Evolutionary conservation across 768 basidiomycete genomes (phyloP).

Genomic region (Lactifluus piperatus): DNA sequence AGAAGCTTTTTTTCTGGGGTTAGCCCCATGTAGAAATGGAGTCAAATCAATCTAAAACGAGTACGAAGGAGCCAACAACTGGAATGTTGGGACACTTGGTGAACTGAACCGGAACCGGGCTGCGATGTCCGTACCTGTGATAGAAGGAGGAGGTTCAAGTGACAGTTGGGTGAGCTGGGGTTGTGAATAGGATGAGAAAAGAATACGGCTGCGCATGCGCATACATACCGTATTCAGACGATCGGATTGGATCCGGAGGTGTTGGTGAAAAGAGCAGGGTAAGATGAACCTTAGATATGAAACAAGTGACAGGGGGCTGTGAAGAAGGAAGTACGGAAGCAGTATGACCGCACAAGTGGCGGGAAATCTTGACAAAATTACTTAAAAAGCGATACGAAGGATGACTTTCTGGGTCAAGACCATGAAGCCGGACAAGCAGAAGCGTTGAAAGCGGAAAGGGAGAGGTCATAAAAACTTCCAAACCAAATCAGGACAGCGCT

Average conservation of each 20-base stretch:
- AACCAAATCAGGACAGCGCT: not conserved
- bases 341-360: not conserved
- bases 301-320: not conserved
- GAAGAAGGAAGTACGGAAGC: conserved; percentile 10
- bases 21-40: not conserved
- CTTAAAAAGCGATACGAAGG: not conserved
- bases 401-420: not conserved
- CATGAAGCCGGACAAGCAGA: not conserved
- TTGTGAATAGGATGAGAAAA: not conserved
- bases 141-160: not conserved
- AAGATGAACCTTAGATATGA: not conserved
- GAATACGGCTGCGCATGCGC: too few species aligned
- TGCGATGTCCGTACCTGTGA: not conserved
- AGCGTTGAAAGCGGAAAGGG: not conserved
- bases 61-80: not conserved
- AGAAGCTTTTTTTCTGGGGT: not conserved
- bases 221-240: too few species aligned
- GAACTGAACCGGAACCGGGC: not conserved
- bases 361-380: not conserved
- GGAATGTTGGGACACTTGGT: not conserved
- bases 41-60: not conserved
- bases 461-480: not conserved
- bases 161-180: too few species aligned
- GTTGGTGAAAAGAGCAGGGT: not conserved
- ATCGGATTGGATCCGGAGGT: not conserved